phyloP scores from a whole-genome alignment of 2,329 filamentous ascomycete species.

The Lecanicillium sp. region DNA sequence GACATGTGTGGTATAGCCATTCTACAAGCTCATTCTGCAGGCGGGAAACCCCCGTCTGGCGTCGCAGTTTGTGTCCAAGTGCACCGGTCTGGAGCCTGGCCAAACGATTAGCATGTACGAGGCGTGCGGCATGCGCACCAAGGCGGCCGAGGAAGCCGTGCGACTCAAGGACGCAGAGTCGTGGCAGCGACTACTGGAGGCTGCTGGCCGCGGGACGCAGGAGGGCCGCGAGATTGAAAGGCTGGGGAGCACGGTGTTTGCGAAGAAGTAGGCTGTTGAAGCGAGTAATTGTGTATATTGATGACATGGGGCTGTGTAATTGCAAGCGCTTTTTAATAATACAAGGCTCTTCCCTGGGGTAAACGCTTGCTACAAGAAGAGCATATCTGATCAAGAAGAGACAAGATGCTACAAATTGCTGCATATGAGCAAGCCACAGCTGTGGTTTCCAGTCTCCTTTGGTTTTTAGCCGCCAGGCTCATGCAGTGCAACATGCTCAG shows the following conservation, averaged over 20 bases:
- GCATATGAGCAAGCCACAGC: too few relatives aligned
- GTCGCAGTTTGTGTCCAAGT: slow-evolving; percentile 79
- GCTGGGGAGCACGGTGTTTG: slow-evolving; percentile 55
- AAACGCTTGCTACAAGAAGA: too few relatives aligned
- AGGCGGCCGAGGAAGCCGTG: slow-evolving; percentile 86
- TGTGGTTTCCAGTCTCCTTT: too few relatives aligned
- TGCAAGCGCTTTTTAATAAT: too few relatives aligned
- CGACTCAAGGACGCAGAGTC: slow-evolving; percentile 69
- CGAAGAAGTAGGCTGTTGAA: slow-evolving; percentile 23
- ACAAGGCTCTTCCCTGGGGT: too few relatives aligned
- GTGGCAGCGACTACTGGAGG: slow-evolving; percentile 66
- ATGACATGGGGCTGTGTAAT: too few relatives aligned
- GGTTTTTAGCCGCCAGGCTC: too few relatives aligned
- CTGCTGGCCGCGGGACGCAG: slow-evolving; percentile 60
- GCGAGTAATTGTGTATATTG: too few relatives aligned
- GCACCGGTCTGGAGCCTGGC: slow-evolving; percentile 58
- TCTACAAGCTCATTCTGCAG: slow-evolving; percentile 80
- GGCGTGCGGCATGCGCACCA: slow-evolving; percentile 83
- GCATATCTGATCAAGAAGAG: too few relatives aligned
- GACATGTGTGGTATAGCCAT: slow-evolving; percentile 50
- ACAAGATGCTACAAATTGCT: too few relatives aligned
- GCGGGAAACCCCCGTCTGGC: slow-evolving; percentile 88
- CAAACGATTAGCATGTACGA: slow-evolving; percentile 88
- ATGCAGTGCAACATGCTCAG: too few relatives aligned
- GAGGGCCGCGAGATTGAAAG: slow-evolving; percentile 75